phyloP scores from a whole-genome alignment of 2,329 filamentous ascomycete species.

The Hypoxylon sp. region DNA sequence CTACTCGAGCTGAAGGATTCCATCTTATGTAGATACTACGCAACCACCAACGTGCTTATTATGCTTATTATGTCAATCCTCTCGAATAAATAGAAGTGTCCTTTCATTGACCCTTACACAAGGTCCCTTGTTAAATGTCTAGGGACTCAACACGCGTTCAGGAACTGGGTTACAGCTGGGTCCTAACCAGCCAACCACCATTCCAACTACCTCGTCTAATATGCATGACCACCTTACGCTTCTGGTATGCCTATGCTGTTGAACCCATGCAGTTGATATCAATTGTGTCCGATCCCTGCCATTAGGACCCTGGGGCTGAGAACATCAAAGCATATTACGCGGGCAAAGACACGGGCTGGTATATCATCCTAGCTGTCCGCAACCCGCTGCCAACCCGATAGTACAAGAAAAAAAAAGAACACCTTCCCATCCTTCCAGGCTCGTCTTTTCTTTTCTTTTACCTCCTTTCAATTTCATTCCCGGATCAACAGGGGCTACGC shows the following conservation, averaged over 20 bases:
- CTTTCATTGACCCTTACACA: constrained; percentile 15
- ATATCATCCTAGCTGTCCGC: constrained; percentile 34
- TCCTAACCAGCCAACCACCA: constrained; percentile 26
- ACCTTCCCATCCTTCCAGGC: constrained; percentile 22
- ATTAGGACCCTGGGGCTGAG: constrained; percentile 20
- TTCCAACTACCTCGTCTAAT: constrained; percentile 8
- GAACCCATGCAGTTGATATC: constrained; percentile 38
- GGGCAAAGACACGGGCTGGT: constrained; percentile 7
- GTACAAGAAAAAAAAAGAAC: constrained; percentile 14
- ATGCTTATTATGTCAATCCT: constrained; percentile 36
- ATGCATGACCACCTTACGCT: constrained; percentile 43
- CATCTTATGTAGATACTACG: constrained; percentile 26
- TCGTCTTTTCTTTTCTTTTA: constrained; percentile 20
- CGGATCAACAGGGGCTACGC: constrained; percentile 44
- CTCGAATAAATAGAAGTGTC: constrained; percentile 28
- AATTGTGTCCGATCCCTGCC: constrained; percentile 28
- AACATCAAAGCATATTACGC: constrained; percentile 4
- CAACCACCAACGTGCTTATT: constrained; percentile 27
- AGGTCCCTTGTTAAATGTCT: constrained; percentile 5
- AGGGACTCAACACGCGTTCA: constrained; percentile 26
- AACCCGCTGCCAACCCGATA: constrained; percentile 16
- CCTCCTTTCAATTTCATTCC: constrained; percentile 37
- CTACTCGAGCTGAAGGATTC: constrained; percentile 29
- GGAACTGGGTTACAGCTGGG: constrained; percentile 37
- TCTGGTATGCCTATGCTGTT: constrained; percentile 36